Conservation (phyloP, 2,329 filamentous ascomycete species). For the Trematosphaeria pertusa region DNA sequence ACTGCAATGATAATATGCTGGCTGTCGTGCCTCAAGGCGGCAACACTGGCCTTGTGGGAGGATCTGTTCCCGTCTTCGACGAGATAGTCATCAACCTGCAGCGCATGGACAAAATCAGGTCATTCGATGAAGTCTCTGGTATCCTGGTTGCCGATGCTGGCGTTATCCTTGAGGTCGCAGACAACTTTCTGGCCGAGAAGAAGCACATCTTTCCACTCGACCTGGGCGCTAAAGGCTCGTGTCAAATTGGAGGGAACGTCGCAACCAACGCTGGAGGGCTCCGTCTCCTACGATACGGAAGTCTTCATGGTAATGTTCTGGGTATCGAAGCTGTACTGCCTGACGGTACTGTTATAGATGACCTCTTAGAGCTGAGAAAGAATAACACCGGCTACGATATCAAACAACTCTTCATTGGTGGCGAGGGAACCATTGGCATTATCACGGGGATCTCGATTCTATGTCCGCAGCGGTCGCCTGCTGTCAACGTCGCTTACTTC, state of each 20-base stretch:
- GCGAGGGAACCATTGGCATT: constrained; percentile 92
- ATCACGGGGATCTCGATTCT: constrained; percentile 90
- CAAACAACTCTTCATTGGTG: constrained; percentile 96
- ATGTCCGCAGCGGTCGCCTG: constrained; percentile 84
- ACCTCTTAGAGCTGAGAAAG: constrained; percentile 87
- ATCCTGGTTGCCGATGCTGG: constrained; percentile 90
- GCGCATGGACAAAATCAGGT: constrained; percentile 89
- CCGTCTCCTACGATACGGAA: constrained; percentile 88
- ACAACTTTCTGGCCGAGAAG: constrained; percentile 82
- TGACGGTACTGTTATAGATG: constrained; percentile 89
- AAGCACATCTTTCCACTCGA: constrained; percentile 94
- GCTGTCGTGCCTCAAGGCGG: constrained; percentile 97
- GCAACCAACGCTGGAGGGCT: constrained; percentile 95
- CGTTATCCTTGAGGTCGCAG: constrained; percentile 86
- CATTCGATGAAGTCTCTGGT: constrained; percentile 92
- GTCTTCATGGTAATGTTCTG: constrained; percentile 89
- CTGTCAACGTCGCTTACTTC: constrained; percentile 94
- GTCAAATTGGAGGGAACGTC: constrained; percentile 94
- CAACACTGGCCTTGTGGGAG: constrained; percentile 94
- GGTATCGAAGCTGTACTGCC: constrained; percentile 93
- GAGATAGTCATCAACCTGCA: constrained; percentile 93
- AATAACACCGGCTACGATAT: constrained; percentile 99
- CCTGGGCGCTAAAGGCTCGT: constrained; percentile 96
- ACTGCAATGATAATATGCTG: constrained; percentile 92
- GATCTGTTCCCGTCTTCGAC: constrained; percentile 95